Conservation (phyloP, 2,329 filamentous ascomycete species). For the Fusarium albosuccineum region DNA sequence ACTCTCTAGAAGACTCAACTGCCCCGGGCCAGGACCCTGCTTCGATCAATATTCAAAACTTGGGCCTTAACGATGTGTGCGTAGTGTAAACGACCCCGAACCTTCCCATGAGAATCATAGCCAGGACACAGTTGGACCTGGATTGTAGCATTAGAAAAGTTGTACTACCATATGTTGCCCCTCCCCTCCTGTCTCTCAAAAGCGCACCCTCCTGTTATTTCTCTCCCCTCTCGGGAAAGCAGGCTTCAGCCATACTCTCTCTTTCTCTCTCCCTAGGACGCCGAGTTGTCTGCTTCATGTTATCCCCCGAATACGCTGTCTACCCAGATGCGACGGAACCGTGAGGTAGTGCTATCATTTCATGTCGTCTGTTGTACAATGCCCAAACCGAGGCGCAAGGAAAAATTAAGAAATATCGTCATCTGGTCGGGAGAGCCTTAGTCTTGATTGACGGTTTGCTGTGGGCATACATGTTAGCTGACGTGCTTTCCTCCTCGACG, state of each 20-base stretch:
- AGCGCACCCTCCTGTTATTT: slow-evolving; percentile 18
- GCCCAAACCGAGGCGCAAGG: slow-evolving; percentile 35
- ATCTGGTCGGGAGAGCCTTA: slow-evolving; percentile 34
- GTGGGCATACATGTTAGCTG: slow-evolving; percentile 17
- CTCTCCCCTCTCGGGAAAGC: slow-evolving; percentile 13
- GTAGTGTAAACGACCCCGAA: not conserved
- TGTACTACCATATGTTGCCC: slow-evolving; percentile 42
- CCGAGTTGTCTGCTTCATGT: slow-evolving; percentile 35
- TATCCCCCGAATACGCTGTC: slow-evolving; percentile 41
- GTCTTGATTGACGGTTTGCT: slow-evolving; percentile 56
- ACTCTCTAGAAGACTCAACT: no score
- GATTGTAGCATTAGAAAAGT: slow-evolving; percentile 45
- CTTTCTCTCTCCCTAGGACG: slow-evolving; percentile 34
- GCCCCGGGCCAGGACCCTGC: no score
- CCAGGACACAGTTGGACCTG: slow-evolving; percentile 38
- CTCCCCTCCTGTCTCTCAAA: slow-evolving; percentile 3
- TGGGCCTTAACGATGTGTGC: no score
- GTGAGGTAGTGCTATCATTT: slow-evolving; percentile 47
- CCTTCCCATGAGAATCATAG: slow-evolving; percentile 41
- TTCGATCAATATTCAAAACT: no score
- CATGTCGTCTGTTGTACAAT: slow-evolving; percentile 52
- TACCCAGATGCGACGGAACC: slow-evolving; percentile 46
- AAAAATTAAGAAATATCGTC: slow-evolving; percentile 14
- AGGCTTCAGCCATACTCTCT: not conserved
- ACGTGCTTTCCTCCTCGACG: no score